Base-by-base conservation (phyloP, 331 rosid genomes). In the Quercus tomentella region DNA sequence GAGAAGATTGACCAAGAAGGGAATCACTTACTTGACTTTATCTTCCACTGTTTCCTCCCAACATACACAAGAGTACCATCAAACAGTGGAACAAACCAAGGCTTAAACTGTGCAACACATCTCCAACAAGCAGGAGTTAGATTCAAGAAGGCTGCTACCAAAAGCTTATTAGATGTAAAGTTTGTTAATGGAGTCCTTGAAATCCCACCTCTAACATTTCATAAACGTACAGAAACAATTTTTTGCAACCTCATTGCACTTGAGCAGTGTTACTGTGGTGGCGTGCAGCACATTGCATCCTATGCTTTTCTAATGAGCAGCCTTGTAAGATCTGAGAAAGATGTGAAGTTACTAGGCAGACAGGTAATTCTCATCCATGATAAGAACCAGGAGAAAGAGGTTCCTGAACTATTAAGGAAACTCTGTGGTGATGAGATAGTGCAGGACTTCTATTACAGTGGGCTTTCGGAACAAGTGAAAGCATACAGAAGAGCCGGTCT, bases 21-120 rank as follows among this genome's bases (percentile, higher is more conserved):
- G 58, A 62, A 84, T 33, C 91, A 91, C 79, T 76, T 91, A 20
- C 92, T 91, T 2, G 96, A 87, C 62, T 75, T 87, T 7, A 54
- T 91, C 35, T 84, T 82, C 51, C 87, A 84, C 25, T 91, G 84
- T 71, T 86, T 85, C 77, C 81, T 85, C 33, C 89, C 93, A 8
- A 66, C 88, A 33, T 43, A 60, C 76, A 74, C 79, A 11, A 77
- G 26, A 52, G 43, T 60, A 1, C 77, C 4, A 45, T 25, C 79
- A 4, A 77, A 52, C 6, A 7, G 2, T 3, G 22, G 1, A 8
- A 0, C 70, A 45, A 3, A 72, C 0, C n/a, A 51, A 6, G 52
- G 14, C 23, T 17, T 86, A 35, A 83, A 77, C 20, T 79, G 65
- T 26, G 91, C 87, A 33, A 71, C 73, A 25, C 54, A 2, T 55